Base-by-base conservation (phyloP, 768 basidiomycete genomes). In the Boletus subcaerulescens region DNA sequence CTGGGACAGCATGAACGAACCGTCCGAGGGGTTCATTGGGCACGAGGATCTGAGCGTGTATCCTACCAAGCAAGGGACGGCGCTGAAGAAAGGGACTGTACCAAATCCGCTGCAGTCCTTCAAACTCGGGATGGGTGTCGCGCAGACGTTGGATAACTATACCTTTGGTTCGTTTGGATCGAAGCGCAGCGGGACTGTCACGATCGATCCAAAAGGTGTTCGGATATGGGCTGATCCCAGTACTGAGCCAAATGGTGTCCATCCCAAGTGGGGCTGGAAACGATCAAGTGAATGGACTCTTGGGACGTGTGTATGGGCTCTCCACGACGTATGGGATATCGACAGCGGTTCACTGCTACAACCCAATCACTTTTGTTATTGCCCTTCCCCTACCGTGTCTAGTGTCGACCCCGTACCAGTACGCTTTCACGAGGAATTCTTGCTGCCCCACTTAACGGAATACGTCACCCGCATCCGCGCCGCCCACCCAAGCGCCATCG, bases 1-100 rank as follows among this genome's bases (percentile, higher is more conserved):
- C 0, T 98, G 96, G 97, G 97, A 99, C 67, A 88, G 86, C 61
- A 74, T 98, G 71, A 98, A 99, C 69, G 97, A 99, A 70, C 96
- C 97, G 0, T 85, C 84, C 36, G 91, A 95, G 60, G 97, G 97
- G 0, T 77, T 71, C 41, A 61, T 85, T 35, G 83, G 80, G 3
- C 87, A 87, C 71, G 75, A 78, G 0, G 84, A 96, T 67, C 75
- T 99, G 29, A 79, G 77, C 48, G 56, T 67, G 13, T 83, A 86
- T 42, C 89, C 93, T 0, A 73, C 72, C 15, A 72, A 79, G 33
- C 91, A 93, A 65, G 84, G 84, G 1, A 80, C 85, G 12, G 84
- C 81, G 17, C 74, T 92, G 35, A 92, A 90, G 66, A 96, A 93
- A 68, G 97, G 96, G 0, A 83, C 92, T 0, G 77, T 85, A 50